Evolutionary conservation across 345 rosid genomes (phyloP), one percentile per base, ranked within the genome.

Genomic region (Rubroshorea leprosula): DNA sequence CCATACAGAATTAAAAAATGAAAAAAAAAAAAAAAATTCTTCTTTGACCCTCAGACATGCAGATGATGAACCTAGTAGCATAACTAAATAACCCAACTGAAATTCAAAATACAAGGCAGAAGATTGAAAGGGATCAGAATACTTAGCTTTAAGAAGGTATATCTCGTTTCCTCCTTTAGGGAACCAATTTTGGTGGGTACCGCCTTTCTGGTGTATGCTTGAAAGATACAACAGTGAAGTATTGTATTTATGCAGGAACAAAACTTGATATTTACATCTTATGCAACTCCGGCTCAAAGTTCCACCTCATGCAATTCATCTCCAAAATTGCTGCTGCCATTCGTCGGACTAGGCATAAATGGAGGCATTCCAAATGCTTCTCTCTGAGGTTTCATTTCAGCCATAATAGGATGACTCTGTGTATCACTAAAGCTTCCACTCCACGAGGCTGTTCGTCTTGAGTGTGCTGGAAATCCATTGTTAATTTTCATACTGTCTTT

Each of bases 241-340:
- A 16, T 41, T 21, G 59, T 46, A 61, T 49, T 26, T 61, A 44
- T 55, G 69, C 58, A 66, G 51, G 66, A 74, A 62, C 83, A 77
- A 72, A 77, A 76, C 76, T 74, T 44, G 64, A 60, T 78, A 75
- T 80, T 67, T 78, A 82, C 89, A 82, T 78, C 66, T 70, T 71
- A n/a, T 65, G 45, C 66, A 49, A 51, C 55, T 55, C 65, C 43
- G 22, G 24, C 68, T 85, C 77, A 93, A 69, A 93, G 92, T 58
- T 87, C 94, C 74, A 93, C 99, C 71, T 89, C 96, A 19, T 89
- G 92, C 43, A 94, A 92, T 54, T 93, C 98, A 31, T 85, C 97
- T 19, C 82, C 90, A 49, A 78, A 50, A 66, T 82, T 79, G 74
- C 83, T 72, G 54, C 84, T 73, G 51, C 86, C 68, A 46, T 72